Conservation (phyloP, 352 stramenopile species). For the Globisporangium spiculum region DNA sequence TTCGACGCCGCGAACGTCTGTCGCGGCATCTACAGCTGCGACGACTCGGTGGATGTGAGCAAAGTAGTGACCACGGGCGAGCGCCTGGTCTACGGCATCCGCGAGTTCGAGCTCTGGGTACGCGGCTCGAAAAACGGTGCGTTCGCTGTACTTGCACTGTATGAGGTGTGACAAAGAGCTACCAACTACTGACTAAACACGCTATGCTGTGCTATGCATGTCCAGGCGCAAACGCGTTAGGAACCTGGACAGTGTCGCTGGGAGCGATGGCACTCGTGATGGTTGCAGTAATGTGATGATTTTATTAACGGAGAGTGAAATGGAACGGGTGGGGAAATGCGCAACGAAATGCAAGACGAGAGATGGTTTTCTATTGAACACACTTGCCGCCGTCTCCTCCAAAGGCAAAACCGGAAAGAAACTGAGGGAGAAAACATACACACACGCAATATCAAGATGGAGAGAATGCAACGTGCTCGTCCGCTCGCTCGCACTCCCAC, state of each 20-base stretch:
- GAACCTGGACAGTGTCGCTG: conserved; percentile 1
- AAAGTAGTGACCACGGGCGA: conserved; percentile 37
- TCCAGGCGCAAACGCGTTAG: neutral
- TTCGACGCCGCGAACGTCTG: conserved; percentile 55
- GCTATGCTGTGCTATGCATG: neutral
- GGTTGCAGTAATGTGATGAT: conserved; percentile 5
- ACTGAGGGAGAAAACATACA: conserved; percentile 8
- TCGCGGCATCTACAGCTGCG: conserved; percentile 36
- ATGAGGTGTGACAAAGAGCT: neutral
- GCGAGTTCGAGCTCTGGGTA: conserved; percentile 75
- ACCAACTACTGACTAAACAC: neutral
- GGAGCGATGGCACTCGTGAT: neutral
- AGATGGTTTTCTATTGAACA: conserved; percentile 16
- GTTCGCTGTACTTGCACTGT: neutral
- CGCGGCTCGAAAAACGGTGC: conserved; percentile 48
- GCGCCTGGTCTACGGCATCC: conserved; percentile 74
- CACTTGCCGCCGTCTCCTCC: conserved; percentile 7
- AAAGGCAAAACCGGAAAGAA: neutral
- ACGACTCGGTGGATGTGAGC: conserved; percentile 19
- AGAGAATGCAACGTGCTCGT: neutral
- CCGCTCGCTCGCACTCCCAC: conserved; percentile 2
- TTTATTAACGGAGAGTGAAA: neutral
- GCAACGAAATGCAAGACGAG: conserved; percentile 9
- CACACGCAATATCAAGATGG: conserved; percentile 13
- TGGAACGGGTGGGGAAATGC: neutral